Evolutionary conservation across 176 grass and related monocot species (phyloP), one percentile per base, ranked within the genome.

Genomic region (Oryza glumipatula): DNA sequence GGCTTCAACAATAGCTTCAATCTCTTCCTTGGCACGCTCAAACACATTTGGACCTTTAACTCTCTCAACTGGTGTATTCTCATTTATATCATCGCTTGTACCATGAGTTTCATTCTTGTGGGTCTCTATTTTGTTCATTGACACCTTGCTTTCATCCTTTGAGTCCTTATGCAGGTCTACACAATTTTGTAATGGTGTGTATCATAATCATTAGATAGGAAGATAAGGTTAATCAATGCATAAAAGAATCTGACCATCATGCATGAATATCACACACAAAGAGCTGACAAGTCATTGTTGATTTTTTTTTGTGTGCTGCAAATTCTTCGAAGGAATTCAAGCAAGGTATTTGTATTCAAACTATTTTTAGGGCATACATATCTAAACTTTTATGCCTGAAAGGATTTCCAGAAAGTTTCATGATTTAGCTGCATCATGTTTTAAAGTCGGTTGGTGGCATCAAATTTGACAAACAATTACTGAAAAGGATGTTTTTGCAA

Each of bases 11-110:
- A 96, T 83, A 77, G 94, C 94, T 73, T 95, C 91, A 0, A 95
- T 85, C 88, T 95, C 94, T 87, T 96, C 94, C 77, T 91, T 93
- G 35, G 94, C 91, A 77, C 91, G 83, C 54, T 89, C 94, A 83
- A 96, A 93, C 61, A 96, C 86, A 65, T 83, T 89, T 0, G 94
- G 94, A 11, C 91, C 91, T 86, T 96, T 91, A 15, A 95, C 91
- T 66, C 87, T 91, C 21, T 85, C 72, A 7, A 89, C 41, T 0
- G 91, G 91, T 23, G 86, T 96, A 72, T 87, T 83, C 72, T 91
- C 91, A 1, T 67, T 86, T 58, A 96, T 93, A 38, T 91, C 91
- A 47, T 41, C 52, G 60, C 91, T 93, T 48, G 86, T 96, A 26
- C 94, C 91, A 21, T 96, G 94, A 16, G 88, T 96, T 81, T 96